Base-by-base conservation (phyloP, 2,329 filamentous ascomycete genomes). In the Metarhizium album region DNA sequence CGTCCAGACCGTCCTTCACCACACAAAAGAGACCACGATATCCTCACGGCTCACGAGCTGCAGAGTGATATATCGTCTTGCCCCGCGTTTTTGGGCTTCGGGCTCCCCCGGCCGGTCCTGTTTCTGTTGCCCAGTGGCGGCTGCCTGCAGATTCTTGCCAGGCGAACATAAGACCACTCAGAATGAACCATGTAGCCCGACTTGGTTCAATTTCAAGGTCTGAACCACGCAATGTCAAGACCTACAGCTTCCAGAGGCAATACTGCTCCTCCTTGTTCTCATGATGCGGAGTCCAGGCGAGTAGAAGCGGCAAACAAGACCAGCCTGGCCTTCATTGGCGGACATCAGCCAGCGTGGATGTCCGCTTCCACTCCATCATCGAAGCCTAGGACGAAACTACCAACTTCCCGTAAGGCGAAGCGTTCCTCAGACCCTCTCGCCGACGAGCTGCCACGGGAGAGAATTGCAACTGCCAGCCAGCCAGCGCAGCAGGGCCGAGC, bases 251-350 rank as follows among this genome's bases (percentile, higher is more conserved):
- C 38, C 4, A 42, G 5, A 22, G n/a, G 18, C n/a, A 22, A 42
- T 5, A 29, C 7, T 9, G 6, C 27, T 29, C 27, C 27, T 29
- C 27, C 27, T 9, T 29, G 27, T 9, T 6, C 7, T 9, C 7
- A 42, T 23, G 38, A 42, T 42, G 38, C 18, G 7, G 18, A 42
- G 14, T 42, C 18, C n/a, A 42, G 8, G 38, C 38, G 38, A 11
- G 22, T 42, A 22, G 38, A 6, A 3, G 49, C 49, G 23, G 52
- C 52, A 11, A 51, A 53, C 13, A 45, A 53, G 37, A 51, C 48
- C 14, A 51, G 48, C 27, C 52, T 40, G 33, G 48, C 52, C 20
- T 53, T 53, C 18, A 53, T 53, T 35, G 52, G 48, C 37, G 46
- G 48, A 13, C 13, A 20, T 20, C 48, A 23, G 22, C 52, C 38